Conservation (phyloP, 1,139 yeast species). For the Magnusiomyces tetraspermus region DNA sequence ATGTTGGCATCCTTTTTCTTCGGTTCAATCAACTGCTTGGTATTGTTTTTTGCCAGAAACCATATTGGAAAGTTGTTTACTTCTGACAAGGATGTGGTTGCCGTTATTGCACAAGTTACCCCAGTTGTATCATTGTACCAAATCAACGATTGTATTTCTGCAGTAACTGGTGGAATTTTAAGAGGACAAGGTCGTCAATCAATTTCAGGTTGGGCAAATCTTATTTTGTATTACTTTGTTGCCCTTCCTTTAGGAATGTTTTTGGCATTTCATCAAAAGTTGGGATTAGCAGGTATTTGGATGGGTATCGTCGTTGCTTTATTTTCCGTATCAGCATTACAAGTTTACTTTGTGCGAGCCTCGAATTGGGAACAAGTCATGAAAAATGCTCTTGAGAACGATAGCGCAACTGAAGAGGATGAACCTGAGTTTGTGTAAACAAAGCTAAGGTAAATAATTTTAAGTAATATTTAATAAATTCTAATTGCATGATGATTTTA, state of each 20-base stretch:
- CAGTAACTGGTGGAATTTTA: conserved; percentile 72
- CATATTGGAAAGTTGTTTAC: conserved; percentile 59
- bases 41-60: conserved; percentile 43
- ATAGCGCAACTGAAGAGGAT: conserved; percentile 2
- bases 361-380: conserved; percentile 14
- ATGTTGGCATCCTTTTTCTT: conserved; percentile 45
- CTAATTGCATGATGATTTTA: too few relatives aligned
- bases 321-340: conserved; percentile 11
- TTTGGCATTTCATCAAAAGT: conserved; percentile 46
- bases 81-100: conserved; percentile 52
- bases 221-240: conserved; percentile 58
- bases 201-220: conserved; percentile 68
- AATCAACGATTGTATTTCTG: conserved; percentile 71
- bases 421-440: too few relatives aligned
- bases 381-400: conserved; percentile 11
- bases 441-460: too few relatives aligned
- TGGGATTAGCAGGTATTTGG: conserved; percentile 66
- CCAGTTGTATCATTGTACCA: conserved; percentile 68
- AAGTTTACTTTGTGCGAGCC: conserved; percentile 9
- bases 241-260: conserved; percentile 65
- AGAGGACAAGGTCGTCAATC: conserved; percentile 82
- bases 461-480: too few relatives aligned
- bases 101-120: conserved; percentile 41
- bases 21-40: conserved; percentile 46
- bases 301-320: conserved; percentile 57